These are phyloP conservation scores for Fonsecaea pugnacius DNA, from an alignment of 2,329 filamentous ascomycete species.

Conservation along the genomic window DNA sequence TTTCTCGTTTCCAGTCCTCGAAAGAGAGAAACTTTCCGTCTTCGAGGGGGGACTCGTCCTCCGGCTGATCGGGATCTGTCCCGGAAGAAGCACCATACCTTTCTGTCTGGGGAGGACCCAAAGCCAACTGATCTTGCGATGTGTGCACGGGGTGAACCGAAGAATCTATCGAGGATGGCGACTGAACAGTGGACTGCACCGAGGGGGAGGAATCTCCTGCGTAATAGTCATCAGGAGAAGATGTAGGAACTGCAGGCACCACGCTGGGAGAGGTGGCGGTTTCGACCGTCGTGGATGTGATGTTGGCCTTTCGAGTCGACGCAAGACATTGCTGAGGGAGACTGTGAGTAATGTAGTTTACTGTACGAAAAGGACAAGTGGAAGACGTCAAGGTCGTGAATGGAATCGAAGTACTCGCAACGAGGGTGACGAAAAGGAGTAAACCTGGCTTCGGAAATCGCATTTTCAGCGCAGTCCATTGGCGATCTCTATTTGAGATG, in stretches of 20 bases:
- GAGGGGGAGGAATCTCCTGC: not conserved
- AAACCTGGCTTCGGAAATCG: conserved; percentile 13
- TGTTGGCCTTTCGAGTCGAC: conserved; percentile 45
- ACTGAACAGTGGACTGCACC: not conserved
- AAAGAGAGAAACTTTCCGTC: conserved; percentile 91
- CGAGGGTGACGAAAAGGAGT: conserved; percentile 14
- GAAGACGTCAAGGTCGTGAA: conserved; percentile 26
- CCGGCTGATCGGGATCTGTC: conserved; percentile 39
- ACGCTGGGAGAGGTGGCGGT: conserved; percentile 4
- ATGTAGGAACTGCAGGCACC: conserved; percentile 10
- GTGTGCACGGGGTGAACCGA: not conserved
- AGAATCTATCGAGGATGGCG: not conserved
- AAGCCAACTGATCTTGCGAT: not conserved
- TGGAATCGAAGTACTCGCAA: conserved; percentile 8
- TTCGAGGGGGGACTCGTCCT: conserved; percentile 69
- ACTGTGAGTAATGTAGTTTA: conserved; percentile 81
- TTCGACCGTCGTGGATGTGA: conserved; percentile 26
- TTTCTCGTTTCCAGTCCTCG: conserved; percentile 97
- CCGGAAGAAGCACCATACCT: conserved; percentile 1
- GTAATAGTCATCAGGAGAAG: conserved; percentile 4
- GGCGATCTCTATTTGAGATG: not conserved
- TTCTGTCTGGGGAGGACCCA: conserved; percentile 7
- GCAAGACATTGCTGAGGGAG: conserved; percentile 76
- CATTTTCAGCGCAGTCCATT: conserved; percentile 15
- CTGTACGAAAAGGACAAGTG: conserved; percentile 62